Base-by-base conservation (phyloP, 768 basidiomycete species). In the Lactarius psammicola region DNA sequence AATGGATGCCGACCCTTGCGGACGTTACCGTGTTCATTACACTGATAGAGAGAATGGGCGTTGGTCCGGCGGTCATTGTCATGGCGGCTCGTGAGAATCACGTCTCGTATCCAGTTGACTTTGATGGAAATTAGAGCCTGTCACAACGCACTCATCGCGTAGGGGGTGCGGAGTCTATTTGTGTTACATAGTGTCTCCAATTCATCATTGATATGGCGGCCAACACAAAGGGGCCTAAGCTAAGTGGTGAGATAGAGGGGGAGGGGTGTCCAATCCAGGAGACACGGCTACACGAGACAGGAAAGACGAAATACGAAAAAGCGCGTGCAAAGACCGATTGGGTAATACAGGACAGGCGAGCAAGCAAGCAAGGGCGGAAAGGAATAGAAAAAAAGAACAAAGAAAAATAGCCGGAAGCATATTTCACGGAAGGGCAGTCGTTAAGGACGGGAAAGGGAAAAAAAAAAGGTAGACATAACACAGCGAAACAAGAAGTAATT, bases 281-380 rank as follows among this genome's bases (percentile, higher is more conserved):
- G 66, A 63, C 61, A 67, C 66, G 62, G 66, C 62, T 67, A 67
- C 65, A 66, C 65, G 60, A 63, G 65, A 67, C 66, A 36, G 57
- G 56, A 46, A 59, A 20, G 18, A 17, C 49, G 33, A 58, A 58
- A 46, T 36, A 49, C 10, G 31, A 34, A 49, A 46, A 58, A 60
- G 56, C 53, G 62, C 53, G 61, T 62, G 66, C 62, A 55, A 55
- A 55, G 42, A 67, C 66, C 61, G 61, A 67, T 67, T 67, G 66
- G 66, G 57, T 67, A 67, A 67, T 67, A 67, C 66, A 67, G 60
- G 20, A 63, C 62, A 53, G 54, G 57, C 56, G 54, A 59, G 51
- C 65, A 40, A 66, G 20, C 56, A 62, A 34, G 51, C 61, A 23
- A 26, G 33, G 51, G 55, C 46, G 49, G 49, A 51, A 40, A 56